Evolutionary conservation across 352 stramenopile genomes (phyloP).

Genomic region (Phytophthora hibernalis): DNA sequence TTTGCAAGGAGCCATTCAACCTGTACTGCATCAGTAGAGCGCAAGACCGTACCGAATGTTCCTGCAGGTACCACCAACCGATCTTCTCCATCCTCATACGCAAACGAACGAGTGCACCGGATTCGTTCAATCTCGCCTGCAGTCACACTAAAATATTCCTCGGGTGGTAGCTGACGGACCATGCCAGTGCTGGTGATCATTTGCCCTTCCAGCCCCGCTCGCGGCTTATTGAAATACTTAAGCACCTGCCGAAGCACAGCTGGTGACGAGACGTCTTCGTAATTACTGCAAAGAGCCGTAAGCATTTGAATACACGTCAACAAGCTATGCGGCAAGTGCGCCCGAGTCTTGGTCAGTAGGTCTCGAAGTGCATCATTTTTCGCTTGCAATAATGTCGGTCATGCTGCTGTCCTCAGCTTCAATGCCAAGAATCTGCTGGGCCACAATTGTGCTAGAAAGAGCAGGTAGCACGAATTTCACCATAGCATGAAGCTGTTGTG

Average conservation of each 20-base stretch:
- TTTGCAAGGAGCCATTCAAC: conserved; percentile 55
- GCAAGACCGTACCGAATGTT: conserved; percentile 39
- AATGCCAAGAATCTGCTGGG: conserved; percentile 42
- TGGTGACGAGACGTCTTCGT: conserved; percentile 32
- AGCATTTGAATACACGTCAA: conserved; percentile 54
- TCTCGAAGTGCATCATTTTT: conserved; percentile 23
- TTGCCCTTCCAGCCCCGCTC: conserved; percentile 23
- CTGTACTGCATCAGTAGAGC: conserved; percentile 28
- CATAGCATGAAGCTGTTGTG: conserved; percentile 67
- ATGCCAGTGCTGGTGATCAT: conserved; percentile 4
- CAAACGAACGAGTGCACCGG: conserved; percentile 58
- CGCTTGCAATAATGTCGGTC: conserved; percentile 11
- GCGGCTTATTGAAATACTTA: conserved; percentile 56
- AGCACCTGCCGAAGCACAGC: conserved; percentile 54
- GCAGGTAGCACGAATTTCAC: conserved; percentile 66
- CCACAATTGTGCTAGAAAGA: conserved; percentile 49
- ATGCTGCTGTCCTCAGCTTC: conserved; percentile 25
- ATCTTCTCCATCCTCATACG: conserved; percentile 42
- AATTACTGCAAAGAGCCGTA: conserved; percentile 56
- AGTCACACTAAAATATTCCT: conserved; percentile 51
- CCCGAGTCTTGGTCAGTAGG: conserved; percentile 44
- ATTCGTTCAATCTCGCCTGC: conserved; percentile 27
- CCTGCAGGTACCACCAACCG: conserved; percentile 51
- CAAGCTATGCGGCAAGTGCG: conserved; percentile 49
- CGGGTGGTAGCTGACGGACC: conserved; percentile 45